These are phyloP conservation scores for Candida krabiensis DNA, from an alignment of 805 yeast species.

Conservation along the genomic window DNA sequence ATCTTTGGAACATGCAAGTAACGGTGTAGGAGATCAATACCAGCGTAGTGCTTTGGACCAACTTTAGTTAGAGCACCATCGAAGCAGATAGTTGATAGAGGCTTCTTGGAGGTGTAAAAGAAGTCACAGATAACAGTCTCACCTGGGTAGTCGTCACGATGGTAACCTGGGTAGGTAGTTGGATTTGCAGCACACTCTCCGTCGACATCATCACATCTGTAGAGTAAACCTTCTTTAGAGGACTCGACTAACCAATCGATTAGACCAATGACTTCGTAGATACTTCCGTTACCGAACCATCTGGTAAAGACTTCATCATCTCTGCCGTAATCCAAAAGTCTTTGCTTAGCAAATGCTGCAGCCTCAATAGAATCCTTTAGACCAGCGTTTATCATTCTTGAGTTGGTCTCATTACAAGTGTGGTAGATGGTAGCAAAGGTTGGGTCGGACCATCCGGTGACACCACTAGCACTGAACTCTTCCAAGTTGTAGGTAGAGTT, in stretches of 20 bases:
- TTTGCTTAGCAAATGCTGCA: conserved; percentile 36
- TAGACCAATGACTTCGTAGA: conserved; percentile 38
- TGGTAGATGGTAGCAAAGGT: conserved; percentile 8
- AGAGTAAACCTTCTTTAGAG: conserved; percentile 33
- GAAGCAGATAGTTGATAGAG: conserved; percentile 35
- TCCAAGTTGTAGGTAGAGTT: neutral
- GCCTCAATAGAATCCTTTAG: conserved; percentile 35
- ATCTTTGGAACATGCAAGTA: conserved; percentile 36
- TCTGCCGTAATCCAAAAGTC: conserved; percentile 35
- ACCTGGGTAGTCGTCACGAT: conserved; percentile 36
- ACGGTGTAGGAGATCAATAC: conserved; percentile 39
- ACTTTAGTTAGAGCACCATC: conserved; percentile 33
- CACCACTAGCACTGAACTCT: conserved; percentile 23
- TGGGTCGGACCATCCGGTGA: conserved; percentile 23
- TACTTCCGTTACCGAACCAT: conserved; percentile 40
- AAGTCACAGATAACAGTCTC: conserved; percentile 43
- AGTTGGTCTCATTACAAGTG: conserved; percentile 20
- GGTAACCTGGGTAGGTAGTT: conserved; percentile 40
- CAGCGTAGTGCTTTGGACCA: conserved; percentile 33
- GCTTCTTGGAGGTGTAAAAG: conserved; percentile 34
- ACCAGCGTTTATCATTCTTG: conserved; percentile 22
- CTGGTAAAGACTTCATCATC: conserved; percentile 33
- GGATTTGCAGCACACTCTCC: conserved; percentile 33
- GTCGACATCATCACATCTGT: conserved; percentile 42
- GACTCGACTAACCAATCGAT: conserved; percentile 34